These are phyloP conservation scores for Fraxinus baroniana DNA, from an alignment of 305 asterid species.

Conservation along the genomic window DNA sequence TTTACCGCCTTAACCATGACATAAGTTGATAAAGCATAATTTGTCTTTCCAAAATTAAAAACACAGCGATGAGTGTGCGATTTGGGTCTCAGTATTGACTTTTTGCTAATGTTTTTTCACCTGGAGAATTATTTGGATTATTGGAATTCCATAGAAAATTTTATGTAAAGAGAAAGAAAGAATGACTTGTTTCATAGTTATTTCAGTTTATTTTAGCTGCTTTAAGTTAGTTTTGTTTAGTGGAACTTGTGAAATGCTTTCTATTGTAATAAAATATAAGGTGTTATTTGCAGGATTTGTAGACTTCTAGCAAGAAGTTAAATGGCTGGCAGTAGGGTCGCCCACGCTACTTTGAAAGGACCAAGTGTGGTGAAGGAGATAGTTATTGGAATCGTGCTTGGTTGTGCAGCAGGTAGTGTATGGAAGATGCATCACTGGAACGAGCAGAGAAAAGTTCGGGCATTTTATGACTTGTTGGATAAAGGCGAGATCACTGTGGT, in stretches of 20 bases:
- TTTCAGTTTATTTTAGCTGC: background rate
- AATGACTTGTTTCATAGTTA: background rate
- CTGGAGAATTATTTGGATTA: background rate
- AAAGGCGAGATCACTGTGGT: constrained; percentile 17
- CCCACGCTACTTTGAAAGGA: constrained; percentile 39
- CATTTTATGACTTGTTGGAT: constrained; percentile 30
- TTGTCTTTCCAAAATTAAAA: background rate
- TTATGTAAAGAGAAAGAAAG: background rate
- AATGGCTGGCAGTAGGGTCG: constrained; percentile 43
- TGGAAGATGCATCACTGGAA: constrained; percentile 49
- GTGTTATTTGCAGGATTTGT: background rate
- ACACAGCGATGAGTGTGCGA: background rate
- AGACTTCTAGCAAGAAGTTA: background rate
- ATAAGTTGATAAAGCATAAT: background rate
- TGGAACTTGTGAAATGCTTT: background rate
- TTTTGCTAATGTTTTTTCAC: background rate
- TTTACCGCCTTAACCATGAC: background rate
- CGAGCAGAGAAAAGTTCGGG: constrained; percentile 34
- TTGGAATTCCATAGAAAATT: background rate
- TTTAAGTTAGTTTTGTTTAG: background rate
- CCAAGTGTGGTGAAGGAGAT: constrained; percentile 46
- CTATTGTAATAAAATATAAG: background rate
- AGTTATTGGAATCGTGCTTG: constrained; percentile 30
- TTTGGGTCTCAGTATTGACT: background rate
- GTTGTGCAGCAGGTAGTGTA: constrained; percentile 32